Base-by-base conservation (phyloP, 305 asterid genomes). In the Euphrasia arctica region DNA sequence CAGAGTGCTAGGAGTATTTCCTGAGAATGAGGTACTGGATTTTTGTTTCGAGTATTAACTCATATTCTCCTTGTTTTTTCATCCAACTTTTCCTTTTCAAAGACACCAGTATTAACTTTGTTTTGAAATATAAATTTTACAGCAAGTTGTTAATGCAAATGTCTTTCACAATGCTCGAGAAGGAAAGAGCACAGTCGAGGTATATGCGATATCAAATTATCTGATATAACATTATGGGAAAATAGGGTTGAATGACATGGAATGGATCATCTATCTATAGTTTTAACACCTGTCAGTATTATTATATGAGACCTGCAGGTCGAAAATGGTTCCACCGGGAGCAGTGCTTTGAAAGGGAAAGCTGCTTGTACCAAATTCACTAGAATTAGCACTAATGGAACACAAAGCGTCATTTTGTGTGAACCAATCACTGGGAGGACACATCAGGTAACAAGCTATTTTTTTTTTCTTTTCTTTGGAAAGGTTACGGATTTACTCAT, bases 401-500 rank as follows among this genome's bases (percentile, higher is more conserved):
- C 78, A 58, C 85, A 88, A 22, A 93, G 99, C 77, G 71, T 86
- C 9, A 95, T 93, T 58, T 75, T 79, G 70, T 90, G 99, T 58
- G 85, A 88, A 74, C 99, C 99, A 28, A 62, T 88, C 62, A 88
- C 96, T 29, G 99, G 99, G 50, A 88, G 99, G 81, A 88, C 99
- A 25, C 99, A 93, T 82, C 99, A 90, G 96, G 99, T 87, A 69
- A 29, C 54, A 58, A 54, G 55, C 1, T 1, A 18, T 18, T 18
- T 1, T 18, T 45, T 3, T 22, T 34, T 25, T n/a, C n/a, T 51
- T 9, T 58, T 42, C 13, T 39, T 39, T 7, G 43, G 64, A 2
- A 4, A 12, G 0, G 34, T 47, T 36, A 22, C 2, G 11, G 47
- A 10, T 56, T 63, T 22, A 34, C 34, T 28, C 62, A 54, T 64